Base-by-base conservation (phyloP, 1,284 basidiomycete species). In the Mycosarcoma maydis region DNA sequence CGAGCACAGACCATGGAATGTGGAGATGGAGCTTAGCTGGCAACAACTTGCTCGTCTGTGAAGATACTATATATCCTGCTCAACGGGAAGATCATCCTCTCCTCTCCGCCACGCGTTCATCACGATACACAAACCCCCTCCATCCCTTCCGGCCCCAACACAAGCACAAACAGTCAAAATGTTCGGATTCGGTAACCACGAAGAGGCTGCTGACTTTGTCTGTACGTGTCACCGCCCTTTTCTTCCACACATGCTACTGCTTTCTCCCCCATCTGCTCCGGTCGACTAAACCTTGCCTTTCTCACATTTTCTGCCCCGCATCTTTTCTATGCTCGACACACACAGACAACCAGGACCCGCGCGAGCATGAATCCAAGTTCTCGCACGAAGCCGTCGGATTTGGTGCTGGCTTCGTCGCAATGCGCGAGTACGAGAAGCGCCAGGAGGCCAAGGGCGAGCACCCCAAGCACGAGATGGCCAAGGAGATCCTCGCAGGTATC, bases 311-410 rank as follows among this genome's bases (percentile, higher is more conserved):
- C n/a, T n/a, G n/a, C n/a, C n/a, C 26, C 27, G 13, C 38, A 8
- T 20, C n/a, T 11, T 4, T 19, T 17, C 9, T 19, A 4, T 8
- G 13, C 17, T 13, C 30, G 32, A 45, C 46, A 71, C n/a, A n/a
- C n/a, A n/a, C n/a, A n/a, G 68, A 71, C 62, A 71, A 71, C 62
- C 23, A 49, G n/a, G 54, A 71, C 50, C 61, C 68, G 7, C 57
- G 44, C 34, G 40, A 64, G 49, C 74, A 75, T 70, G 34, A 76
- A 60, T 47, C 45, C 71, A 77, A 78, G 66, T 74, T 64, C 49
- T 87, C 88, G 19, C 88, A 90, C 80, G 88, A 90, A 81, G 84
- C 89, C 72, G 86, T 90, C 73, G 87, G 86, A 48, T 87, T 83
- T 56, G 71, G 70, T 32, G 71, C 69, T 37, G 52, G 45, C 29